These are phyloP conservation scores for Candida insectalens DNA, from an alignment of 805 yeast species.

Conservation along the genomic window DNA sequence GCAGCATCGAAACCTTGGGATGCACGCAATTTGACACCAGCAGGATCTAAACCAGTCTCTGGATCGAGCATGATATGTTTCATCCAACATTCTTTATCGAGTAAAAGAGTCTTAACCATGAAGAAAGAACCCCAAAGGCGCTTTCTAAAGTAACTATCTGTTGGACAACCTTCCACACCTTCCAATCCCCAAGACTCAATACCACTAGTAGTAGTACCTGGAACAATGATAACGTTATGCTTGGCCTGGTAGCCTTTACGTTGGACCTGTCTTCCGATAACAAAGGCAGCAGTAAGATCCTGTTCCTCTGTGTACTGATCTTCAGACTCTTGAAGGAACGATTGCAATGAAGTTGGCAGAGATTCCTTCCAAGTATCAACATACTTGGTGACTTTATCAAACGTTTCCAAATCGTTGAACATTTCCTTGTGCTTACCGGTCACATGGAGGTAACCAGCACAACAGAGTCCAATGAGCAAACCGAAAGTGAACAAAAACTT, in stretches of 20 bases:
- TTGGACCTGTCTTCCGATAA: slow-evolving; percentile 69
- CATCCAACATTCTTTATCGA: slow-evolving; percentile 91
- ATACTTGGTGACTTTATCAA: slow-evolving; percentile 48
- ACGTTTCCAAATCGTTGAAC: slow-evolving; percentile 33
- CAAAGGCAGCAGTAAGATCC: slow-evolving; percentile 73
- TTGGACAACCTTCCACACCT: slow-evolving; percentile 73
- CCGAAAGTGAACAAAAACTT: slow-evolving; percentile 38
- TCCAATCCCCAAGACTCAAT: slow-evolving; percentile 85
- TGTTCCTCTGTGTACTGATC: slow-evolving; percentile 33
- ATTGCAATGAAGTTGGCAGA: slow-evolving; percentile 57
- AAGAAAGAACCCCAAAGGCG: slow-evolving; percentile 96
- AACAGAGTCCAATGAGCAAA: slow-evolving; percentile 54
- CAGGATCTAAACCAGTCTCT: slow-evolving; percentile 89
- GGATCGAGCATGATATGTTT: slow-evolving; percentile 85
- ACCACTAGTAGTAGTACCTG: slow-evolving; percentile 94
- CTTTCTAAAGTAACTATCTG: slow-evolving; percentile 77
- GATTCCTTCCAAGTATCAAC: slow-evolving; percentile 66
- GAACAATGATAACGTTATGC: slow-evolving; percentile 83
- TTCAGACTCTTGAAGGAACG: slow-evolving; percentile 49
- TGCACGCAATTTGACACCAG: slow-evolving; percentile 69
- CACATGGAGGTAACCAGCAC: slow-evolving; percentile 45
- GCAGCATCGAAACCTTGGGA: slow-evolving; percentile 97
- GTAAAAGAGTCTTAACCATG: slow-evolving; percentile 85
- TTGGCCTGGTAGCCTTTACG: slow-evolving; percentile 36
- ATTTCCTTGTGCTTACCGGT: slow-evolving; percentile 33